Evolutionary conservation across 371 early-diverging fungal species (phyloP).

Genomic region (Blakeslea trispora): DNA sequence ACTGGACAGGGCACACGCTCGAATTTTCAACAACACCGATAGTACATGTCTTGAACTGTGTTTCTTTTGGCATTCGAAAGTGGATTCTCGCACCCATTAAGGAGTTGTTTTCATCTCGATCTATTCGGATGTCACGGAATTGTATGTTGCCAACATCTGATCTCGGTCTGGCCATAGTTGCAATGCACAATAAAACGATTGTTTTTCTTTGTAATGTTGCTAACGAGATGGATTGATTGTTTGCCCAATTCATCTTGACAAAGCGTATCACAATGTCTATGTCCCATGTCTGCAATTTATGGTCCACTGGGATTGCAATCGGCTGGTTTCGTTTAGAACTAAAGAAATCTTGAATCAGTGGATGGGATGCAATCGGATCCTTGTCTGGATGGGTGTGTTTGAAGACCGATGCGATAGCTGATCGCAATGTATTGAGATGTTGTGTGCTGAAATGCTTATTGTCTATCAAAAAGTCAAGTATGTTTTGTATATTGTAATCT

Average conservation of each 20-base stretch:
- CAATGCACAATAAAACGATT: neutral
- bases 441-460: neutral
- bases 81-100: no score
- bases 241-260: neutral
- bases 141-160: slow-evolving; percentile 4
- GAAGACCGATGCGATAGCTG: slow-evolving; percentile 5
- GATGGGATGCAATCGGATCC: no score
- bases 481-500: neutral
- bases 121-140: neutral
- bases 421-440: slow-evolving; percentile 1
- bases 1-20: no score
- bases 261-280: neutral
- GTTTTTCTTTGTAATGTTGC: neutral
- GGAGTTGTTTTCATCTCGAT: no score
- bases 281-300: neutral
- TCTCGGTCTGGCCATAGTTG: neutral
- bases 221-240: neutral
- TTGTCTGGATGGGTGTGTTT: neutral
- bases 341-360: no score
- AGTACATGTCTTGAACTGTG: no score
- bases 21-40: no score
- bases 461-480: slow-evolving; percentile 1
- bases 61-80: neutral
- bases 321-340: no score
- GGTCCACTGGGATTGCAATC: no score